Evolutionary conservation across 352 stramenopile genomes (phyloP).

Genomic region (Pythium coloratum): DNA sequence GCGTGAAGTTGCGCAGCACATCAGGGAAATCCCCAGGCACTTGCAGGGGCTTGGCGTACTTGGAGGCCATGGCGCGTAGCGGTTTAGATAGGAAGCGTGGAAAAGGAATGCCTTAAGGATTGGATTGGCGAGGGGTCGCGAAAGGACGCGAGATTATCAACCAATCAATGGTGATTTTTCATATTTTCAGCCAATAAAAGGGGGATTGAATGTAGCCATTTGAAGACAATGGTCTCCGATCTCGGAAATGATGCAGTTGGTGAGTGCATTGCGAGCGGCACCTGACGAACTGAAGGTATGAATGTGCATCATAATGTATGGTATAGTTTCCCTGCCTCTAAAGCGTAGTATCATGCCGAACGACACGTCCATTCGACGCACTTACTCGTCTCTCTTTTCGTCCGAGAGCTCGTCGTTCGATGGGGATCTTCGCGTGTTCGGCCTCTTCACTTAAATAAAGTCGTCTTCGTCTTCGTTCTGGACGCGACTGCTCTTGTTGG

Average conservation of each 20-base stretch:
- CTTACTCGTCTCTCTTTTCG: background rate
- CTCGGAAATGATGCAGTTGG: background rate
- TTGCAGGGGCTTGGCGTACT: conserved; percentile 82
- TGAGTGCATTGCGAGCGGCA: background rate
- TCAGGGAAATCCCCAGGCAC: conserved; percentile 73
- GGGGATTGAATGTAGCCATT: background rate
- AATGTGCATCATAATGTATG: conserved; percentile 6
- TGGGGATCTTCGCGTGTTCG: background rate
- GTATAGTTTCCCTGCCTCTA: conserved; percentile 2
- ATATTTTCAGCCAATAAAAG: background rate
- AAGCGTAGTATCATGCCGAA: background rate
- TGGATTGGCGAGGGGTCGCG: background rate
- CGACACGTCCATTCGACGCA: background rate
- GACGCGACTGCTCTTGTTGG: conserved; percentile 22
- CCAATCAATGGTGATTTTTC: background rate
- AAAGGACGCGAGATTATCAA: background rate
- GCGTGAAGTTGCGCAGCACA: conserved; percentile 71
- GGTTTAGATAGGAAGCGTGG: background rate
- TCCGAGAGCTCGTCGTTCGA: background rate
- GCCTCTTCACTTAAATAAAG: conserved; percentile 56
- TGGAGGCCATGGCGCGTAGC: conserved; percentile 61
- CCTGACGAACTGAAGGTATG: background rate
- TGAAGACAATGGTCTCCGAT: background rate
- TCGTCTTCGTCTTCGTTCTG: conserved; percentile 61
- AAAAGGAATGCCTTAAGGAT: background rate